Evolutionary conservation across 2,329 filamentous ascomycete genomes (phyloP).

Genomic region (Bimuria novae-zelandiae): DNA sequence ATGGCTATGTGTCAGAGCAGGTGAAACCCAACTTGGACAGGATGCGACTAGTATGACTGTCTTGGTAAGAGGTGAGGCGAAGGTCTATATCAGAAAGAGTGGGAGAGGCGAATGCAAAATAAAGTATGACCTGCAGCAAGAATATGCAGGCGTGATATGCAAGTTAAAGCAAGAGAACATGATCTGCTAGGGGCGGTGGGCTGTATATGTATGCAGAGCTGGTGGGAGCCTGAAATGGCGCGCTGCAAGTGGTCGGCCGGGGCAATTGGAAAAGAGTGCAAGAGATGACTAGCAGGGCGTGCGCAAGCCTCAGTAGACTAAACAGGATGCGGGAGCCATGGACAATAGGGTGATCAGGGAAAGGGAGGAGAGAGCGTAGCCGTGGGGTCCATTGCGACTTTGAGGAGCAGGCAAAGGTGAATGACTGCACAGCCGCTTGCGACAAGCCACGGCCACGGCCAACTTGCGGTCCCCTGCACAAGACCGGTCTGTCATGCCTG

Average conservation of each 20-base stretch:
- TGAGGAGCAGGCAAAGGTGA: conserved; percentile 29
- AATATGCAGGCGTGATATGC: conserved; percentile 30
- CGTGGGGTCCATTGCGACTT: conserved; percentile 26
- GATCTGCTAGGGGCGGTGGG: conserved; percentile 28
- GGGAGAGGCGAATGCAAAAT: no score
- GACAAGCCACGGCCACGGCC: conserved; percentile 24
- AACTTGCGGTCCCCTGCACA: conserved; percentile 21
- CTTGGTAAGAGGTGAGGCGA: conserved; percentile 18
- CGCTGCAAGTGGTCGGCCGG: conserved; percentile 25
- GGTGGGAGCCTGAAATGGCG: conserved; percentile 41
- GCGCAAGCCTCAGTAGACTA: conserved; percentile 16
- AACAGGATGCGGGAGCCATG: conserved; percentile 28
- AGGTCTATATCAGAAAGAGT: no score
- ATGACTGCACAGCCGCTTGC: conserved; percentile 39
- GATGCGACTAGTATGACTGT: conserved; percentile 21
- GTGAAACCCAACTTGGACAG: conserved; percentile 36
- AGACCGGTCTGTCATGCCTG: conserved; percentile 34
- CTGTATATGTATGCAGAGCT: conserved; percentile 35
- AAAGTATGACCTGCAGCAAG: conserved; percentile 30
- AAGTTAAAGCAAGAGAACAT: conserved; percentile 24
- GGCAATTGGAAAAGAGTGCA: conserved; percentile 11
- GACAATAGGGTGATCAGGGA: conserved; percentile 25
- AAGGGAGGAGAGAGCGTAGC: conserved; percentile 27
- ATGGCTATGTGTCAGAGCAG: conserved; percentile 24
- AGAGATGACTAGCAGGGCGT: conserved; percentile 13